Conservation (phyloP, 495 filamentous ascomycete species). For the Annulohypoxylon maeteangense region DNA sequence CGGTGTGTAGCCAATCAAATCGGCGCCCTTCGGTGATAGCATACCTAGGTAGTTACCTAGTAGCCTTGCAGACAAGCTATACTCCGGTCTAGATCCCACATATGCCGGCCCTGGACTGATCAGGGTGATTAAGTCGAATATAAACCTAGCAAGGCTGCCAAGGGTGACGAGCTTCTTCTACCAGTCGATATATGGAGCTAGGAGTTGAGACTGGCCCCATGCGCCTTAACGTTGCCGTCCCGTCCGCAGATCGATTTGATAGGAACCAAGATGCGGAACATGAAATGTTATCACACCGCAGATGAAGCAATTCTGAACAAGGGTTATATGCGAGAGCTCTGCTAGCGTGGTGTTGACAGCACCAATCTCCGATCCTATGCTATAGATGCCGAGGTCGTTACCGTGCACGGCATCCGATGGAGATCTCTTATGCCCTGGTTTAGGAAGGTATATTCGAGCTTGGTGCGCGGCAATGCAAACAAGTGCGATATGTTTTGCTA, state of each 20-base stretch:
- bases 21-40: not conserved
- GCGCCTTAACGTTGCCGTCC: conserved; percentile 93
- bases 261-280: conserved; percentile 81
- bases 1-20: not conserved
- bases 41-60: too few relatives aligned
- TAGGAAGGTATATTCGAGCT: not conserved
- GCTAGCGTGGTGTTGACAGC: conserved; percentile 48
- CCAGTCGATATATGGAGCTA: conserved; percentile 78
- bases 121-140: conserved; percentile 76
- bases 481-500: not conserved
- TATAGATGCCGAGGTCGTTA: not conserved
- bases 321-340: conserved; percentile 95
- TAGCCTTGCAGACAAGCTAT: conserved; percentile 4
- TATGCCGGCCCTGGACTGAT: not conserved
- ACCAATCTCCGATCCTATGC: not conserved
- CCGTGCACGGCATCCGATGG: not conserved
- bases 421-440: not conserved
- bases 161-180: conserved; percentile 68
- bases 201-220: conserved; percentile 86
- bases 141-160: conserved; percentile 66
- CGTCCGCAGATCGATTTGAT: conserved; percentile 86
- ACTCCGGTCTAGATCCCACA: conserved; percentile 41
- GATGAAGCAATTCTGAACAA: conserved; percentile 79
- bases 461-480: not conserved
- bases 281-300: conserved; percentile 87